Evolutionary conservation across 23 red algal species (phyloP).

Genomic region (Gracilaria gracilis): DNA sequence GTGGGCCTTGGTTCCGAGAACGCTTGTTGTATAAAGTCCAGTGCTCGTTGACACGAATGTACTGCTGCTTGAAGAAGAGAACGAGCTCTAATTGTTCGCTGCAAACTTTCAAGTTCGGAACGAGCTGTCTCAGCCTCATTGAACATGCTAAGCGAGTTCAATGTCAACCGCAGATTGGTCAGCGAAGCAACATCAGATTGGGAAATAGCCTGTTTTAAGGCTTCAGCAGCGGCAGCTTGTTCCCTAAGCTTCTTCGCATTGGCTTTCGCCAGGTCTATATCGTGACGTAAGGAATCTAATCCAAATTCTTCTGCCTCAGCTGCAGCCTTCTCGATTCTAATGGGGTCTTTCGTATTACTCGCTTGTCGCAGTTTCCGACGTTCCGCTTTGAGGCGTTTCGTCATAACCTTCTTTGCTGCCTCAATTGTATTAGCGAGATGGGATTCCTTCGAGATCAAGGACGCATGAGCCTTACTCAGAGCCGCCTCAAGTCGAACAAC

Average conservation of each 20-base stretch:
- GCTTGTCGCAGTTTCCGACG: constrained; percentile 81
- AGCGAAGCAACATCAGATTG: constrained; percentile 59
- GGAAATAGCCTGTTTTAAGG: constrained; percentile 36
- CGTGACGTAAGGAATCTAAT: constrained; percentile 54
- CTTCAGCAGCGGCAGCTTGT: constrained; percentile 41
- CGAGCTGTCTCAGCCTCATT: constrained; percentile 88
- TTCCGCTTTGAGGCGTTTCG: constrained; percentile 75
- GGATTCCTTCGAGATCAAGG: constrained; percentile 59
- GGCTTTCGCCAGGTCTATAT: constrained; percentile 63
- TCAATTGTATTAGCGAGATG: constrained; percentile 50
- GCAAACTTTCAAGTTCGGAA: constrained; percentile 63
- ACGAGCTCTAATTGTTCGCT: constrained; percentile 43
- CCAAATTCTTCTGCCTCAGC: constrained; percentile 43
- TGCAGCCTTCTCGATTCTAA: constrained; percentile 69
- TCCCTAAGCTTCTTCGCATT: constrained; percentile 55
- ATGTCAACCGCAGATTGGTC: constrained; percentile 36
- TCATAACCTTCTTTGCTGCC: constrained; percentile 61
- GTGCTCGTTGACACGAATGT: background rate
- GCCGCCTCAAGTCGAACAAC: background rate
- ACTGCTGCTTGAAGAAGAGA: constrained; percentile 51
- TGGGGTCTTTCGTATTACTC: constrained; percentile 58
- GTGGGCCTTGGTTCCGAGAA: background rate
- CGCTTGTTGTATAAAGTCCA: background rate
- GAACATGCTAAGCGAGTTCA: constrained; percentile 86
- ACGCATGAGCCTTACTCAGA: constrained; percentile 7